These are phyloP conservation scores for Hypoxylon sp. DNA, from an alignment of 2,329 filamentous ascomycete genomes.

Conservation along the genomic window DNA sequence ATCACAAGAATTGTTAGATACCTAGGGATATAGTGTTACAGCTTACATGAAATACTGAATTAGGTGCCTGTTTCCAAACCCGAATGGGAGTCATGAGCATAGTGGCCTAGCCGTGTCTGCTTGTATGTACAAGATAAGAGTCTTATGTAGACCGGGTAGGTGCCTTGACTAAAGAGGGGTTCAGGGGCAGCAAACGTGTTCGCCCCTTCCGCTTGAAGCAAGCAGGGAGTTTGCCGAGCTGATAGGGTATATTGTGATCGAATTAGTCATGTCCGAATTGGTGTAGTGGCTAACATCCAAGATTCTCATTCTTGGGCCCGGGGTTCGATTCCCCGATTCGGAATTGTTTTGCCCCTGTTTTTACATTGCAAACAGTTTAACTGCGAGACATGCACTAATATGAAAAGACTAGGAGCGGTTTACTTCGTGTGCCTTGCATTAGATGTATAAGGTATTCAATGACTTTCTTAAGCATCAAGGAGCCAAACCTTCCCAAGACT, in stretches of 20 bases:
- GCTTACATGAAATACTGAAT: too few relatives aligned
- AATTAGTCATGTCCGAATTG: slow-evolving; percentile 48
- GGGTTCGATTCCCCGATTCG: slow-evolving; percentile 51
- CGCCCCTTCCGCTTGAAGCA: neutral
- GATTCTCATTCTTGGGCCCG: slow-evolving; percentile 45
- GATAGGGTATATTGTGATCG: neutral
- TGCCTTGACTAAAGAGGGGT: neutral
- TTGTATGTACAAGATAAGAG: neutral
- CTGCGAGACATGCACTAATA: too few relatives aligned
- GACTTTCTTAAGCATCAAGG: neutral
- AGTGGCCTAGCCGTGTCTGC: too few relatives aligned
- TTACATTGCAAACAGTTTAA: too few relatives aligned
- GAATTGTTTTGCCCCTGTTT: slow-evolving; percentile 25
- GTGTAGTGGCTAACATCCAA: slow-evolving; percentile 53
- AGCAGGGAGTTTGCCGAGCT: neutral
- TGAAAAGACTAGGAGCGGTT: too few relatives aligned
- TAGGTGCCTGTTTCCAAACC: too few relatives aligned
- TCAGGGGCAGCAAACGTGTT: neutral
- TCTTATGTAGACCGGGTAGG: neutral
- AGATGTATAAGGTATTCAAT: too few relatives aligned
- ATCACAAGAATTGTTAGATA: neutral
- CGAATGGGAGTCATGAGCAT: too few relatives aligned
- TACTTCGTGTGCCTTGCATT: too few relatives aligned
- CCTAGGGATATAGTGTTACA: too few relatives aligned
- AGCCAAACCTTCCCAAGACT: neutral